Evolutionary conservation across 2,329 filamentous ascomycete genomes (phyloP), one percentile per base, ranked within the genome.

Genomic region (Curvularia eragrostidis): DNA sequence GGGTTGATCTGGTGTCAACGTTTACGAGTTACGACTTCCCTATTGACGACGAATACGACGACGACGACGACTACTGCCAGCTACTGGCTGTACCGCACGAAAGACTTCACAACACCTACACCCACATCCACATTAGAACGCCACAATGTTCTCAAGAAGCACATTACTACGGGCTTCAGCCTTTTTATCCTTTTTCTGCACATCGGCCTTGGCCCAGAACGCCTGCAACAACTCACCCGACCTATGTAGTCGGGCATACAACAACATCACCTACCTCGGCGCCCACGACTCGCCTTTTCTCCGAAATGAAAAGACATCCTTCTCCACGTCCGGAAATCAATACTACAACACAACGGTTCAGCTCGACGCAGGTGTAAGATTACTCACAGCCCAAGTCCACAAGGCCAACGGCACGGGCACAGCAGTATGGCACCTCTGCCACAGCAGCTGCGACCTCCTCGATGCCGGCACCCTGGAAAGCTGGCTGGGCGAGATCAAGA

Each of bases 141-240:
- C 41, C 65, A 71, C 36, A 15, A 77, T 77, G 74, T 72, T 74
- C 48, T 60, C 70, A 51, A 61, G 56, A 65, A 69, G 44, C 44
- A 56, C 32, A 48, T 39, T 74, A 18, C 54, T 75, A 36, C 67
- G 64, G 48, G 66, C 67, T 23, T 58, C 71, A 5, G 62, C 69
- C 21, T 51, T 76, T 15, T 66, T 71, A n/a, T 59, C 72, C 47
- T 62, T 76, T 41, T 62, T 76, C 63, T 72, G 59, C 58, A 55
- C 65, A 12, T 59, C 66, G 53, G 60, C 60, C 48, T 68, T 69
- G 5, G 74, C 74, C 55, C 70, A 77, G 51, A 74, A 71, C 63
- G 86, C 87, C 30, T 95, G 91, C 84, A 95, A 95, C 79, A 94
- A 94, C 81, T 92, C 89, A 0, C 89, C 90, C 0, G 79, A 82